Base-by-base conservation (phyloP, 2,329 filamentous ascomycete species). In the Fusarium albidum region DNA sequence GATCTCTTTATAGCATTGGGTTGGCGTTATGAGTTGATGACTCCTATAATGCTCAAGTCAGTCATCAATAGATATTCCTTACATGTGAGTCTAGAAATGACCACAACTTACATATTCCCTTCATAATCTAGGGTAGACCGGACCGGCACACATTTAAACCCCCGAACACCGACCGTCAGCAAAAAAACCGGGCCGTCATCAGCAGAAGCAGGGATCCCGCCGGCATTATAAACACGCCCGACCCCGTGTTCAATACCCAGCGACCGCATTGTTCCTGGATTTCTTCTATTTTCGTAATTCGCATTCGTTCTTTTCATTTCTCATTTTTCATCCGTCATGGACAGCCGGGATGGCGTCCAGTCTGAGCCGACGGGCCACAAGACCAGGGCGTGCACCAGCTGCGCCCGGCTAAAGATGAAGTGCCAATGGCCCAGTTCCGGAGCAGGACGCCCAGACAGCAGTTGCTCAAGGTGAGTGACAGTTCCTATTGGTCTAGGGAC, bases 391-490 rank as follows among this genome's bases (percentile, higher is more conserved):
- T 74, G 72, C 47, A 59, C 49, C 11, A 71, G 64, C 28, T 74
- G 72, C 53, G 72, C 70, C 25, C 65, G 67, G 17, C 59, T 73
- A 10, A 74, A 74, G 61, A 75, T 73, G 59, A 73, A 69, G 39
- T 75, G 73, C 40, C 66, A 66, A 17, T 75, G 71, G 72, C 67
- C 65, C 27, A 56, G 31, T 25, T 48, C 61, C 29, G 69, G 61
- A 0, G 51, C 64, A 12, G 61, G 47, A 2, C 48, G 59, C 14
- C 18, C 47, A 15, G 61, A 65, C 32, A 54, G 52, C 27, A 47
- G 40, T 3, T 72, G 69, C 39, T 63, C 68, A 26, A 68, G 70
- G 71, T 72, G 52, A 21, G 45, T 42, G 14, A 18, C 12, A 25
- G 25, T 44, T 13, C 40, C 41, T 21, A 21, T 21, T 21, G 21